A percentile compares a stretch with the other conserved stretches of the same genome.
Conservation (phyloP, 352 stramenopile species). For the Phytophthora aleatoria region DNA sequence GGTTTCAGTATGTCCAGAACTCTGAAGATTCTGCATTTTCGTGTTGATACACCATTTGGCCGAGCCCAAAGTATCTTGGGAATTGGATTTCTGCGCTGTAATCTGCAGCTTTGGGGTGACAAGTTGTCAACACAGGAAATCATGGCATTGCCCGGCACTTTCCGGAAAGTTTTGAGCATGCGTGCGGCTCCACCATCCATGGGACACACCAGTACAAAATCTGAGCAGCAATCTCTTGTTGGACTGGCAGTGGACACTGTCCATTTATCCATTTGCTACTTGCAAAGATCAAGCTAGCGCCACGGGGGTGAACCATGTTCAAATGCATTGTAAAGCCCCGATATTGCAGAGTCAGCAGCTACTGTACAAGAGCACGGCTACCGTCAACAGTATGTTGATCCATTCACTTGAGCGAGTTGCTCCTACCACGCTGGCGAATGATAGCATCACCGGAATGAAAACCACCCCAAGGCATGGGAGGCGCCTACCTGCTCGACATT, state of each 20-base stretch:
- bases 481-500: no score
- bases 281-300: no score
- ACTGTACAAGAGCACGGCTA: no score
- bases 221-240: constrained; percentile 9
- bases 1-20: constrained; percentile 15
- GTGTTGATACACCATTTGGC: constrained; percentile 1
- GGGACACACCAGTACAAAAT: constrained; percentile 20
- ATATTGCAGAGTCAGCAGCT: no score
- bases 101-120: no score
- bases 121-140: neutral
- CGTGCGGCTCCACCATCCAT: constrained; percentile 30
- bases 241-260: constrained; percentile 1
- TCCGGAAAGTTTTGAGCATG: constrained; percentile 22
- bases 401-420: no score
- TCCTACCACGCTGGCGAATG: neutral
- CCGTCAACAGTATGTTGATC: no score
- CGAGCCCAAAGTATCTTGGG: constrained; percentile 5
- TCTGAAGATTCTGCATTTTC: constrained; percentile 22
- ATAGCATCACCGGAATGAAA: neutral
- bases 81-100: constrained; percentile 1
- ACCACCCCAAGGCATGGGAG: neutral
- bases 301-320: neutral
- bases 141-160: constrained; percentile 11
- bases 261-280: neutral
- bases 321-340: neutral